Evolutionary conservation across 208 protist genomes (phyloP), one percentile per base, ranked within the genome.

Genomic region (Angomonas ambiguus): DNA sequence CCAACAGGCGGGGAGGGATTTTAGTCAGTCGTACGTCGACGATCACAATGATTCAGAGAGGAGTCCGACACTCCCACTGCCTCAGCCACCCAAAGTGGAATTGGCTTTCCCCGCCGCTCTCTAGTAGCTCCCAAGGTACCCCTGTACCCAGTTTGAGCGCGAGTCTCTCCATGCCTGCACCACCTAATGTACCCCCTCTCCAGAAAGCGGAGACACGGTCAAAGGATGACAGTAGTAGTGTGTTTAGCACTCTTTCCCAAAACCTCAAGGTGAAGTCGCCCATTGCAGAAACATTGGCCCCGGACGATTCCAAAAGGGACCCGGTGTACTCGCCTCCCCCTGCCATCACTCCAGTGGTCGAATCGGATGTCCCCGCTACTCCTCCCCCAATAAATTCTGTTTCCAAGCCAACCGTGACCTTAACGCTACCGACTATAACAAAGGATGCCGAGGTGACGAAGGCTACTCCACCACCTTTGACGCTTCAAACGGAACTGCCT

Each of bases 231-330:
- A 8, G 27, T 20, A 91, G 83, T 74, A 93, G 83, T 62, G 67
- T 82, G 45, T 88, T 93, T 71, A 93, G 87, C 65, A 93, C 87
- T 16, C 77, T 91, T 10, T 93, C 87, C n/a, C 83, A 90, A 69
- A 83, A 93, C 60, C 67, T 93, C 1, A 76, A 72, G 55, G 22
- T 34, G 5, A 25, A 35, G 16, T n/a, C 59, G 1, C n/a, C 51
- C 18, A 24, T 35, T 2, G 11, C 53, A 27, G 30, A 56, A 57
- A 30, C 53, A 30, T 1, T 16, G 24, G 53, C 31, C 27, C 8
- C 16, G 1, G 25, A 10, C 31, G 69, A 25, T 31, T 8, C 53
- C 32, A 28, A 24, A 3, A 49, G n/a, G 2, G 38, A 18, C 31
- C 18, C 24, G 31, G 32, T 34, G 0, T 16, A 45, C 11, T 45